These are phyloP conservation scores for Gossypium davidsonii DNA, from an alignment of 441 rosid species.

Conservation along the genomic window DNA sequence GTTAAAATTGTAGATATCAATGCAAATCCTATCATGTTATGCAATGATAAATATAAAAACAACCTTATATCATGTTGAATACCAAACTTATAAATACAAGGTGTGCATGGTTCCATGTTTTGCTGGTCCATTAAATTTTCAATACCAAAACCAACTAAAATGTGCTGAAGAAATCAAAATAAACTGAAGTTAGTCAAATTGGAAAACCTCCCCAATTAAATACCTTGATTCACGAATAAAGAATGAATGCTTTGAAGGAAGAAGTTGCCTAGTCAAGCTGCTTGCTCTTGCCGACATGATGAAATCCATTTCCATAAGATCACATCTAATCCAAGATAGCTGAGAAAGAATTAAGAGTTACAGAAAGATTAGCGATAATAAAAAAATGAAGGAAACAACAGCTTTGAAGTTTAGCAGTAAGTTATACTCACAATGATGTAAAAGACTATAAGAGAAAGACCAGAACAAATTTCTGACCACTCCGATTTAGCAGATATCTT, in stretches of 20 bases:
- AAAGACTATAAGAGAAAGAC: conserved; percentile 36
- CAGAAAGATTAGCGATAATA: not conserved
- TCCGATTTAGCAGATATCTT: conserved; percentile 38
- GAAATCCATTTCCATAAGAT: conserved; percentile 42
- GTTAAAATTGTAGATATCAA: not conserved
- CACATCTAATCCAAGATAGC: conserved; percentile 45
- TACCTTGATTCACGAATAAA: conserved; percentile 41
- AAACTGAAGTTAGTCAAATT: not conserved
- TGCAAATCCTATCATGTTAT: not conserved
- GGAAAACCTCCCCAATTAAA: not conserved
- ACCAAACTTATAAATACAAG: not conserved
- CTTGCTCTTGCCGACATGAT: conserved; percentile 32
- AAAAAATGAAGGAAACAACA: not conserved
- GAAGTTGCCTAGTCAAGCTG: conserved; percentile 34
- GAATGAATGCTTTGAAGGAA: conserved; percentile 38
- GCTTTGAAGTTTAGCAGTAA: not conserved
- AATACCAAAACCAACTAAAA: not conserved
- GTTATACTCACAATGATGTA: conserved; percentile 39
- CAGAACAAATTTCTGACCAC: conserved; percentile 42
- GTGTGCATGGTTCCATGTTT: not conserved
- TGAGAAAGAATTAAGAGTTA: conserved; percentile 14
- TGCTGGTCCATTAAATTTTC: not conserved
- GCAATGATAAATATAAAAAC: not conserved
- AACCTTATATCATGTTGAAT: not conserved
- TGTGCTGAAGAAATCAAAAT: not conserved